Base-by-base conservation (phyloP, 208 protist species). In the Wallacemonas sp. region DNA sequence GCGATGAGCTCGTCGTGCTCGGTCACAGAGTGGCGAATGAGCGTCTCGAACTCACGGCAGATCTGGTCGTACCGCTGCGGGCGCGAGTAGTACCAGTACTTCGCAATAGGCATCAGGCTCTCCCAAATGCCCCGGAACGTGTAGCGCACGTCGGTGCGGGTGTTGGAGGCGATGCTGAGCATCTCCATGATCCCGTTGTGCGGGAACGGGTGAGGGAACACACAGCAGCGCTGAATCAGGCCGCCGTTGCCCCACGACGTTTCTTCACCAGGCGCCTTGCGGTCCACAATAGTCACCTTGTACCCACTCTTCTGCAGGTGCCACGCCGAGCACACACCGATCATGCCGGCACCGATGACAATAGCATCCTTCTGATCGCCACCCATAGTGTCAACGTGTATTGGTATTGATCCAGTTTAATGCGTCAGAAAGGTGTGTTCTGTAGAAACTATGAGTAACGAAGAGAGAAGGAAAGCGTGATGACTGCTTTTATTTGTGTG, bases 241-340 rank as follows among this genome's bases (percentile, higher is more conserved):
- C 67, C 67, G 16, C 63, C 64, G 29, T 77, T 77, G n/a, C 67
- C 65, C 63, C 49, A 76, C 2, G 62, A 74, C 12, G 59, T 77
- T 41, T 72, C 57, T 29, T 70, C 64, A 10, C 67, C 63, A 3
- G 66, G 66, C 2, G 41, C 42, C 50, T 57, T 67, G 0, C 64
- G 38, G 26, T 77, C 66, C 31, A 66, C 65, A 14, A 77, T 45
- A 25, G 67, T 71, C 2, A 77, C 64, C 2, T 50, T 45, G 32
- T 57, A 69, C 11, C 67, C 71, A 12, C 65, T 42, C 10, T 50
- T 38, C 42, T 81, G 63, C 36, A 67, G 18, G 38, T 77, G 48
- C 59, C 50, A 77, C 8, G 67, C 57, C 5, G 31, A 54, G 36
- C 62, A 74, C 33, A 70, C 59, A 7, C 71, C 70, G 0, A 70